Base-by-base conservation (phyloP, 768 basidiomycete species). In the Phlebiopsis gigantea region DNA sequence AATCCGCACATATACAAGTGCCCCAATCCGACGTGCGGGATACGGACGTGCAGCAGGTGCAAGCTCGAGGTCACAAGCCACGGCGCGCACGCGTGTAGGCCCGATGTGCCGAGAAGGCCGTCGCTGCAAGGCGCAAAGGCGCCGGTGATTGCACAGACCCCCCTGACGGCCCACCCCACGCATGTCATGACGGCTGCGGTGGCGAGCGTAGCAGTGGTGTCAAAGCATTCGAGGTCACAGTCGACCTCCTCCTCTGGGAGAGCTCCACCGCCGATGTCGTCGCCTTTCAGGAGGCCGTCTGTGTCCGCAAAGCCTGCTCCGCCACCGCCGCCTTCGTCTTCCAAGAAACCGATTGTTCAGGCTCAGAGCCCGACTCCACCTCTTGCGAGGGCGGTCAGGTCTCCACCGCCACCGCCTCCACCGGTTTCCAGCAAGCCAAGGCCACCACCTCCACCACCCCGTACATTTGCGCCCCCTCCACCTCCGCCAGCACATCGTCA, bases 41-140 rank as follows among this genome's bases (percentile, higher is more conserved):
- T 61, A 8, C 57, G 57, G 21, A 65, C 66, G 46, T 65, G 64
- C 55, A 56, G 56, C n/a, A 52, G 61, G 51, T 67, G 64, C 47
- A 39, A 55, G 42, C 28, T 56, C 29, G 49, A 55, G 14, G 57
- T 63, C 43, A 55, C 51, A 44, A 15, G 29, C 10, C 49, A 43
- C 46, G 47, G 41, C 34, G 5, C 51, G 45, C 65, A 66, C 54
- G 53, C 42, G 25, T 66, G 65, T 48, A 29, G 58, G 19, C 61
- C 60, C 24, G 62, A 62, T 44, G 28, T 34, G 9, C 50, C 50
- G 50, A 30, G 50, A 12, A 51, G 31, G 34, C 22, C 39, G 34
- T 41, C 30, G 9, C 29, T 51, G 9, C 30, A 26, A 14, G 29
- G 47, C 29, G 26, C 26, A 29, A 48, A 48, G 31, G 15, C 50